A percentile compares a stretch with the other conserved stretches of the same genome.
phyloP scores from a whole-genome alignment of 2,329 filamentous ascomycete genomes.

The Colletotrichum kahawae region DNA sequence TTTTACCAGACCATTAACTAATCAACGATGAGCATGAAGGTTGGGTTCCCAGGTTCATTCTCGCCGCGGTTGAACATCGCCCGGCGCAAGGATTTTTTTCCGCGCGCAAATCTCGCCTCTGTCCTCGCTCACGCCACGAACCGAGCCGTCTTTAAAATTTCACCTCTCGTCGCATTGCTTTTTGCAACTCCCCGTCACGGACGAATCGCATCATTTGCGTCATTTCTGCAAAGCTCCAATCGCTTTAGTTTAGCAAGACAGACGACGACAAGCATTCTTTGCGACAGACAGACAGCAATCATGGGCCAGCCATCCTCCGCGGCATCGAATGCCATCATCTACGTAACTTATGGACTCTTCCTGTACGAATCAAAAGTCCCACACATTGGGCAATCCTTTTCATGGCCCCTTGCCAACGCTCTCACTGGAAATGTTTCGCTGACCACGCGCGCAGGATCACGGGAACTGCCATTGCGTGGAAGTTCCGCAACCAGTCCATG shows the following conservation, averaged over 20 bases:
- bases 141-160: background rate
- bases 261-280: background rate
- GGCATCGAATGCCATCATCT: slow-evolving; percentile 85
- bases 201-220: background rate
- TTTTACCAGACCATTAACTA: slow-evolving; percentile 1
- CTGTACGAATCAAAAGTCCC: slow-evolving; percentile 58
- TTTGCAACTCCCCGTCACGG: background rate
- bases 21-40: background rate
- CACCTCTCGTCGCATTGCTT: background rate
- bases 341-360: slow-evolving; percentile 78
- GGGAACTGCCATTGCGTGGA: slow-evolving; percentile 65
- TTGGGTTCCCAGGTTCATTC: background rate
- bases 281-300: slow-evolving; percentile 10
- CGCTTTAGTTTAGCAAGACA: rapidly evolving
- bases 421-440: background rate
- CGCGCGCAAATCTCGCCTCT: slow-evolving; percentile 9
- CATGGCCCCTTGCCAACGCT: background rate
- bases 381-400: background rate
- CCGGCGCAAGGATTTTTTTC: background rate
- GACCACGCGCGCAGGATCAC: slow-evolving; percentile 54
- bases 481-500: slow-evolving; percentile 67
- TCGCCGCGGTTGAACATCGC: background rate
- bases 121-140: slow-evolving; percentile 5
- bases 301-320: slow-evolving; percentile 79
- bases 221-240: background rate